phyloP scores from a whole-genome alignment of 1,284 basidiomycete genomes.

The Volvariella surrecta region DNA sequence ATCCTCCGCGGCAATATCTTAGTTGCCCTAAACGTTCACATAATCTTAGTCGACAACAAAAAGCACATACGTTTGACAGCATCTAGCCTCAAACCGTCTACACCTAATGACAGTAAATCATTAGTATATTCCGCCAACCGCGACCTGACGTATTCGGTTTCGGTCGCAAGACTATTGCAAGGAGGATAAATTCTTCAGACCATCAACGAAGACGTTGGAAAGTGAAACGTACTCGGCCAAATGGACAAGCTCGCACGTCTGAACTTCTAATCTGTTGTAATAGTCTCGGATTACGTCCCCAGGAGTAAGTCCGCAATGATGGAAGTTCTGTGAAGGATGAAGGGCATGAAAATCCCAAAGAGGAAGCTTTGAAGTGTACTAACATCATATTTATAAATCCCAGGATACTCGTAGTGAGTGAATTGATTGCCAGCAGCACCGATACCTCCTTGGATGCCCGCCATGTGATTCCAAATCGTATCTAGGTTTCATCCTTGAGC shows the following conservation, averaged over 20 bases:
- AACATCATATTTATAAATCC: conserved; percentile 38
- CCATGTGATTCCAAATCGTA: conserved; percentile 62
- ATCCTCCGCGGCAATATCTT: conserved; percentile 47
- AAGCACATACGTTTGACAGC: conserved; percentile 49
- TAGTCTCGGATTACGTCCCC: conserved; percentile 50
- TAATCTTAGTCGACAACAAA: not conserved
- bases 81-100: conserved; percentile 59
- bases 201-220: not conserved
- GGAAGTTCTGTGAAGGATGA: conserved; percentile 37
- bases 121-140: conserved; percentile 52
- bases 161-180: conserved; percentile 34
- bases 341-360: too few species aligned
- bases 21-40: conserved; percentile 9
- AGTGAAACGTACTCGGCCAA: conserved; percentile 45
- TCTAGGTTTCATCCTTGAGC: conserved; percentile 26
- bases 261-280: conserved; percentile 41
- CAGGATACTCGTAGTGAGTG: conserved; percentile 52
- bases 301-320: conserved; percentile 50
- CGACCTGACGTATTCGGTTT: conserved; percentile 47
- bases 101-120: conserved; percentile 52
- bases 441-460: conserved; percentile 36
- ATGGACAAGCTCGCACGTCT: conserved; percentile 50
- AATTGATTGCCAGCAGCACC: conserved; percentile 44
- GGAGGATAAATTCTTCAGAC: not conserved
- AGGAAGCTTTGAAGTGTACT: not conserved